Base-by-base conservation (phyloP, 2,329 filamentous ascomycete genomes). In the Neocucurbitaria cava region DNA sequence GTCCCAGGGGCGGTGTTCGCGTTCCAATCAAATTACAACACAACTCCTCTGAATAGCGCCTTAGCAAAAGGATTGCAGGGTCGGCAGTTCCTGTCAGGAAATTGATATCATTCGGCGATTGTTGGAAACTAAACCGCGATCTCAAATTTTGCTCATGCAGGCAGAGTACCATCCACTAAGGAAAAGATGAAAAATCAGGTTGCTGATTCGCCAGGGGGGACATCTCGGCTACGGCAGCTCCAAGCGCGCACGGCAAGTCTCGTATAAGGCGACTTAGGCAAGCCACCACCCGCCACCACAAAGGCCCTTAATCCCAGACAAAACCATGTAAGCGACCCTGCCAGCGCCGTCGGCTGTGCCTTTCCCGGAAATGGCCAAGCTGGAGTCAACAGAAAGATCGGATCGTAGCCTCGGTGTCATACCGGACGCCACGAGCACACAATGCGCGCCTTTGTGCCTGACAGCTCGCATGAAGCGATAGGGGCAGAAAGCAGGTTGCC, bases 321-420 rank as follows among this genome's bases (percentile, higher is more conserved):
- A 26, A 28, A 13, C 26, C 24, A 13, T 11, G 7, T 43, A 13
- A n/a, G 15, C 31, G 31, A n/a, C 31, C 31, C 17, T 26, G 8
- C 6, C 15, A 26, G 38, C 23, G 24, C 35, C n/a, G 3, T 47
- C 23, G 35, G 30, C 11, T n/a, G 10, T 23, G 21, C 24, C 17
- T 17, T 44, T 50, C 20, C 28, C 20, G 17, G 13, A 38, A 49
- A 10, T 26, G 17, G 35, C 49, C 38, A 45, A 55, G 20, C 39
- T 35, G 40, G 10, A 31, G 41, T 40, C 45, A 50, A 49, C 42
- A 48, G 40, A 23, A 9, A 38, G n/a, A 39, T 18, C 20, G 30
- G 33, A 43, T 23, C 26, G 41, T 46, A 42, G 30, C 24, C 28
- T 35, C 20, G 9, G 52, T 54, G 45, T 60, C 54, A 58, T 53